Conservation (phyloP, 2,329 filamentous ascomycete genomes). For the Neobulgaria alba region DNA sequence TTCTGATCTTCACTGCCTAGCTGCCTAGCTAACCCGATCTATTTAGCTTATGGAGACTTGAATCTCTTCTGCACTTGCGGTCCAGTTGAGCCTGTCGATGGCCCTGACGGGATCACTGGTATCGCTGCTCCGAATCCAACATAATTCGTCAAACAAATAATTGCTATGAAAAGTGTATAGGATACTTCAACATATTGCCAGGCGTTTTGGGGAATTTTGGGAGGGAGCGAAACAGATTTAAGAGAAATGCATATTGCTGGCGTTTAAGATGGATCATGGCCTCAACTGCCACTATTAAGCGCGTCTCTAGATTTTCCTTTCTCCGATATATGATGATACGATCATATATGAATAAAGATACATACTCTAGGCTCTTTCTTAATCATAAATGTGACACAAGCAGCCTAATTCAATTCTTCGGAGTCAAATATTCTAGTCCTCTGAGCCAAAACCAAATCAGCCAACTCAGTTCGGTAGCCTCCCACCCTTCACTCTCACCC, state of each 20-base stretch:
- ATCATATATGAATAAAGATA: too few species aligned
- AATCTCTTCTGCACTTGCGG: constrained; percentile 95
- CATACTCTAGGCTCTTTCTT: too few species aligned
- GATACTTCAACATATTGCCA: constrained; percentile 5
- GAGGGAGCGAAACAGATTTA: background rate
- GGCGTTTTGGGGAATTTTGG: background rate
- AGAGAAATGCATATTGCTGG: background rate
- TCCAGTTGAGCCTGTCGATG: constrained; percentile 52
- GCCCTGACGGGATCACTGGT: constrained; percentile 19
- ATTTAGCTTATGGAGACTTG: constrained; percentile 71
- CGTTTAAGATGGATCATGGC: constrained; percentile 5
- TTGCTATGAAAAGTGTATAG: background rate
- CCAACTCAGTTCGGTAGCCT: too few species aligned
- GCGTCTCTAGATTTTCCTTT: too few species aligned
- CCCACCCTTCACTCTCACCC: too few species aligned
- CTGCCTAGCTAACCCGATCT: constrained; percentile 11
- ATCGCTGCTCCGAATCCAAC: constrained; percentile 19
- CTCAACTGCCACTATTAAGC: constrained; percentile 15
- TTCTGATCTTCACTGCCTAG: background rate
- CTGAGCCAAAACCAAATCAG: too few species aligned
- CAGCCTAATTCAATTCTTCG: too few species aligned
- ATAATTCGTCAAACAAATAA: constrained; percentile 8
- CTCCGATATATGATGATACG: too few species aligned
- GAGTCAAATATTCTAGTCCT: too few species aligned
- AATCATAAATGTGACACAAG: too few species aligned